A percentile compares a stretch with the other conserved stretches of the same genome.
Evolutionary conservation across 2,329 filamentous ascomycete species (phyloP).

Genomic region (Nemania sp.): DNA sequence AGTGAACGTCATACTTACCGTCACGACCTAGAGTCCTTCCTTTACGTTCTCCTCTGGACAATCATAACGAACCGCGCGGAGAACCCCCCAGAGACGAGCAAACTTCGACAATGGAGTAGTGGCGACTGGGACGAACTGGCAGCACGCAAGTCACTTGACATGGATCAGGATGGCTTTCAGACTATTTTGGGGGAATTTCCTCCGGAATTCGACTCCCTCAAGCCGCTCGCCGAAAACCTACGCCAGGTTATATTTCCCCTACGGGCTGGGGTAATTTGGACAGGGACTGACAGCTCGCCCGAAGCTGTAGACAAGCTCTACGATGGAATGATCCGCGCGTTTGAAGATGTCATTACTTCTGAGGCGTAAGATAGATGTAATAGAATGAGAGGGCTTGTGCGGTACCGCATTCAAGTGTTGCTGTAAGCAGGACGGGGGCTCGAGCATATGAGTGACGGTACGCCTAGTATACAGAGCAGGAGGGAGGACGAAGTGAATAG

Average conservation of each 20-base stretch:
- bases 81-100: conserved; percentile 26
- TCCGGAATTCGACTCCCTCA: conserved; percentile 27
- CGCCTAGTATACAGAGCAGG: too few relatives aligned
- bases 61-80: conserved; percentile 32
- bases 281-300: conserved; percentile 26
- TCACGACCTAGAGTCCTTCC: conserved; percentile 35
- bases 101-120: conserved; percentile 30
- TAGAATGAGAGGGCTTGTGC: background rate
- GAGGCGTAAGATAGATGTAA: background rate
- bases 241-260: conserved; percentile 30
- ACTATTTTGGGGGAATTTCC: conserved; percentile 30
- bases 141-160: conserved; percentile 29
- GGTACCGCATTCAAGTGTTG: background rate
- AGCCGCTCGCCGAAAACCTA: conserved; percentile 28
- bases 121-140: conserved; percentile 28
- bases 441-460: too few relatives aligned
- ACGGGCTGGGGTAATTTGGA: conserved; percentile 28
- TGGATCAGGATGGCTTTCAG: conserved; percentile 26
- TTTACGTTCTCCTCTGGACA: conserved; percentile 35
- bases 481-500: too few relatives aligned
- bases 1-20: conserved; percentile 32
- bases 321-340: conserved; percentile 44
- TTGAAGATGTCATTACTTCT: conserved; percentile 28
- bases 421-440: too few relatives aligned
- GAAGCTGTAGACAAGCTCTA: conserved; percentile 29